Percentiles rank a stretch among this genome's conserved stretches.
phyloP scores from a whole-genome alignment of 2,329 filamentous ascomycete species.

The Coleophoma cylindrospora region DNA sequence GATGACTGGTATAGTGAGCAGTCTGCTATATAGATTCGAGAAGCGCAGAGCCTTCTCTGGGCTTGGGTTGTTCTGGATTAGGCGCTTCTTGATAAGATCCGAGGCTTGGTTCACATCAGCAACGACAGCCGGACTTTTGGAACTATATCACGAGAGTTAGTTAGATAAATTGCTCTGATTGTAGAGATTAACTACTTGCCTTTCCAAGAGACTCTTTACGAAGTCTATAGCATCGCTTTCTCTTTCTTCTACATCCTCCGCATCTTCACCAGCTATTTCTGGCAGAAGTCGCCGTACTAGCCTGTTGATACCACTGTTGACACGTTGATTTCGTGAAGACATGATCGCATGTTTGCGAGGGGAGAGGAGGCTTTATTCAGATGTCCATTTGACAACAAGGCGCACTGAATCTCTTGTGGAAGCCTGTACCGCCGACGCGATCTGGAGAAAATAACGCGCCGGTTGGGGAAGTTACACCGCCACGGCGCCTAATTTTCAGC shows the following conservation, averaged over 20 bases:
- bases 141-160: slow-evolving; percentile 10
- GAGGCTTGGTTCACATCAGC: slow-evolving; percentile 78
- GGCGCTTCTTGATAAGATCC: slow-evolving; percentile 83
- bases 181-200: slow-evolving; percentile 12
- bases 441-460: neutral
- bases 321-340: slow-evolving; percentile 46
- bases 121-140: slow-evolving; percentile 23
- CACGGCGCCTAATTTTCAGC: neutral
- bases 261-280: slow-evolving; percentile 57
- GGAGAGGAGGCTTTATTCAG: neutral
- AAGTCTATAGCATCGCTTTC: slow-evolving; percentile 56
- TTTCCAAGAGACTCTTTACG: slow-evolving; percentile 40
- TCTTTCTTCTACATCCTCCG: slow-evolving; percentile 62
- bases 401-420: too few relatives aligned
- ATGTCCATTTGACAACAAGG: neutral
- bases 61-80: slow-evolving; percentile 72
- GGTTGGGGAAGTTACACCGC: neutral
- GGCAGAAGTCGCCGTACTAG: slow-evolving; percentile 73
- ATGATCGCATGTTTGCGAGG: slow-evolving; percentile 25
- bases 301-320: slow-evolving; percentile 74
- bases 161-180: neutral
- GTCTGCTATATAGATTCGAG: slow-evolving; percentile 82
- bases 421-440: too few relatives aligned
- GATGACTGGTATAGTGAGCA: slow-evolving; percentile 86
- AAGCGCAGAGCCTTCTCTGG: slow-evolving; percentile 76